phyloP scores from a whole-genome alignment of 768 basidiomycete species.

The Lactifluus hygrophoroides region DNA sequence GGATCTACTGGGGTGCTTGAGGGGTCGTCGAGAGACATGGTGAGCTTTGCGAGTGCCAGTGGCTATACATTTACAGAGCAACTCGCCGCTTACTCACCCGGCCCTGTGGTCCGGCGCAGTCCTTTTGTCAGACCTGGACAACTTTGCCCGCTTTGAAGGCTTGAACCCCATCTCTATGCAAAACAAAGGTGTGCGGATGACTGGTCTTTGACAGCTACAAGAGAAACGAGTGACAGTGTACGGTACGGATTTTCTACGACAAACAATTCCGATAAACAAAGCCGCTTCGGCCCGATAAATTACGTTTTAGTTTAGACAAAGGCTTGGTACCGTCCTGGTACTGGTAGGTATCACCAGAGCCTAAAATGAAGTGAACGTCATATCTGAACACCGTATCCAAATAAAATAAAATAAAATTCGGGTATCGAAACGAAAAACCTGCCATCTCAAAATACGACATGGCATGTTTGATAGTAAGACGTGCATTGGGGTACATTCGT shows the following conservation, averaged over 20 bases:
- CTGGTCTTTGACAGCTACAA: no score
- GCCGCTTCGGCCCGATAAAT: neutral
- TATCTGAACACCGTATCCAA: neutral
- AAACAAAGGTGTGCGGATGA: no score
- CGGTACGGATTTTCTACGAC: no score
- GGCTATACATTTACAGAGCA: neutral
- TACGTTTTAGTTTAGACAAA: neutral
- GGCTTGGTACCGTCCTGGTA: neutral
- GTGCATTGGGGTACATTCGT: neutral
- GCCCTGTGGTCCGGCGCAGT: neutral
- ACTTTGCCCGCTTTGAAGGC: neutral
- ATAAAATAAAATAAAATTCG: neutral
- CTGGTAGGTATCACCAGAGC: neutral
- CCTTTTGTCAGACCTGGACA: neutral
- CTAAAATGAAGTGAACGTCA: neutral
- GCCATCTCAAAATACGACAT: neutral
- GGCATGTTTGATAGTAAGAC: no score
- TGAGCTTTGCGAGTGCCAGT: neutral
- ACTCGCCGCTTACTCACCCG: constrained; percentile 10
- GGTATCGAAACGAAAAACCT: neutral
- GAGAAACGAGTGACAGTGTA: no score
- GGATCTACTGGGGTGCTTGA: neutral
- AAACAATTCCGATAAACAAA: no score
- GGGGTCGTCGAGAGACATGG: constrained; percentile 2
- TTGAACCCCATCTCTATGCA: neutral